Evolutionary conservation across 805 yeast genomes (phyloP), one percentile per base, ranked within the genome.

Genomic region (Scheffersomyces coipomensis): DNA sequence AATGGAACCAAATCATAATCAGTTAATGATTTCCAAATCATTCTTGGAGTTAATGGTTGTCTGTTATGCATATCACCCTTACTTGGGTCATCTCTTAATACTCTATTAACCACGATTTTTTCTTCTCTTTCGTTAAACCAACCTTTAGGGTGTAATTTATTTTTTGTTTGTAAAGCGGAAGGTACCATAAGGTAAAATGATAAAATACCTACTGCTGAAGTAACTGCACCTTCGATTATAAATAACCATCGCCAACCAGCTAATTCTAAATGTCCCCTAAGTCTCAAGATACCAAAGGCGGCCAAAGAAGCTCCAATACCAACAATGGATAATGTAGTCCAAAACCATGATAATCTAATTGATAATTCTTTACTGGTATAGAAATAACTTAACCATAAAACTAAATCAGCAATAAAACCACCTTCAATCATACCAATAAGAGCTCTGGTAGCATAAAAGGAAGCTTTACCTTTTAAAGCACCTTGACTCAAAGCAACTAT

Each of bases 171-270:
- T 5, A 70, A 69, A 4, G 73, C 72, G 2, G 75, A 66, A 0
- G 82, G 68, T 6, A 78, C 79, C 82, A 79, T 76, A 35, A 66
- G 37, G 29, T 50, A 66, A 45, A 59, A 71, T 4, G 59, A 52
- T 35, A 44, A 40, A 11, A 76, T 23, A 2, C 86, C 87, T 43
- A 82, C 62, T 2, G 49, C 19, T 4, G 78, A 55, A 2, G 86
- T 79, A 29, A 78, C 46, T 9, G 71, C 35, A 3, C 87, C 86
- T 49, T 80, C 84, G 35, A 82, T 65, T 13, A 81, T 48, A 47
- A 81, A 81, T 21, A 81, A 59, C 78, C 81, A 81, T 29, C 71
- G 63, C 87, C 87, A 81, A 17, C 83, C 83, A 5, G 60, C 59
- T 53, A 64, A 58, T 4, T 75, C 70, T n/a, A 47, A 43, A 2